These are phyloP conservation scores for Gossypium bickii DNA, from an alignment of 345 rosid species.

Conservation along the genomic window DNA sequence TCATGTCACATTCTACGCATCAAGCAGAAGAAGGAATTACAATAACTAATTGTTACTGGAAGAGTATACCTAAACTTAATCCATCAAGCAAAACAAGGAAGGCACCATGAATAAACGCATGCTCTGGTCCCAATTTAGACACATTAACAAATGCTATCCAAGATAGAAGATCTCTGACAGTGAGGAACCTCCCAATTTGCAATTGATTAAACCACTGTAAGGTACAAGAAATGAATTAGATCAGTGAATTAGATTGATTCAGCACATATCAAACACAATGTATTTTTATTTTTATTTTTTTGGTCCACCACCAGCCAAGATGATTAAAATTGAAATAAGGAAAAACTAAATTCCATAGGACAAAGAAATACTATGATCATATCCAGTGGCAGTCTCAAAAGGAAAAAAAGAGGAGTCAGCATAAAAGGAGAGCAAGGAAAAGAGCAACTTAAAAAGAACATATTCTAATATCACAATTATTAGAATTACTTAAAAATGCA, in stretches of 20 bases:
- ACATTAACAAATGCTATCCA: slow-evolving; percentile 71
- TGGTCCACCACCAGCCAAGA: not conserved
- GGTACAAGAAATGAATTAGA: slow-evolving; percentile 20
- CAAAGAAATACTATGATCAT: not conserved
- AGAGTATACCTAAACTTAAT: slow-evolving; percentile 61
- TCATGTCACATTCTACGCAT: not conserved
- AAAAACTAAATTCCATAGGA: not conserved
- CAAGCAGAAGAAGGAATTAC: not conserved
- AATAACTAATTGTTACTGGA: not conserved
- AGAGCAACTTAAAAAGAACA: not conserved
- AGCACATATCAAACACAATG: not conserved
- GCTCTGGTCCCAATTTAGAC: slow-evolving; percentile 52
- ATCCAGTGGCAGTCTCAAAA: not conserved
- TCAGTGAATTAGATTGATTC: slow-evolving; percentile 12
- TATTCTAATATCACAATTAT: not conserved
- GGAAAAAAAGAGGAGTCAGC: not conserved
- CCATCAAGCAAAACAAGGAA: slow-evolving; percentile 96
- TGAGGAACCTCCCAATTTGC: slow-evolving; percentile 69
- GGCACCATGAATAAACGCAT: slow-evolving; percentile 76
- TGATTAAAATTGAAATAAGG: not conserved
- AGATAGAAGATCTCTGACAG: slow-evolving; percentile 90
- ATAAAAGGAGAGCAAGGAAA: not conserved
- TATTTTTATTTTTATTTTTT: too few relatives aligned
- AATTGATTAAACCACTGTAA: slow-evolving; percentile 79
- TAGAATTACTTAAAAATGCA: not conserved